Base-by-base conservation (phyloP, 441 rosid species). In the Pelargonium cotyledonis region DNA sequence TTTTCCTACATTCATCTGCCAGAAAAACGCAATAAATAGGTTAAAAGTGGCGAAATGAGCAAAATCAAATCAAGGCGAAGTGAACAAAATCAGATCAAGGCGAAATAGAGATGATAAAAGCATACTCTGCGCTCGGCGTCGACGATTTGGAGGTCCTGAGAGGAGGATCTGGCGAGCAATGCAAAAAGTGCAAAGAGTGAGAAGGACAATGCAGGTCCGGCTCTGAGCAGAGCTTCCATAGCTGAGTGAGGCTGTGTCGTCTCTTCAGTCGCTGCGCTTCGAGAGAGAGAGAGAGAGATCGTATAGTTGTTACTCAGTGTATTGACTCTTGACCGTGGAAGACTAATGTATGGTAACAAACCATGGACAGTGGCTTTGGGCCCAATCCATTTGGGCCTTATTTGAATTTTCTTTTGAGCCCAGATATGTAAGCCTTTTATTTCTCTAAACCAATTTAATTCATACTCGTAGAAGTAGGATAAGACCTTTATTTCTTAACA, bases 81-180 rank as follows among this genome's bases (percentile, higher is more conserved):
- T n/a, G 55, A 46, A 38, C 43, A 47, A 46, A 12, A 6, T 0
- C 11, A 44, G 49, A 44, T 16, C 8, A 41, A 74, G 66, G 38
- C 6, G 2, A 8, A 46, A 15, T 7, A 6, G 5, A 35, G 40
- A 35, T 4, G 41, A 8, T 38, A 38, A 38, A 38, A 38, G 70
- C 82, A 66, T 85, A 90, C 99, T 80, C 97, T 81, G 65, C 97
- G 95, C 81, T 95, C 99, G 68, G 97, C 98, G 81, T 82, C 84
- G 73, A 82, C 80, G 88, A 95, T 86, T 63, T 81, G 85, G 81
- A 95, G 85, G 74, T 82, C 81, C 62, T 81, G 85, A 70, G 85
- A 77, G 46, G 74, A 82, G 58, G 92, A 85, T 23, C 72, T 65
- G 63, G 77, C 72, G 63, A 79, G 49, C 26, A 81, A 43, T 8